Evolutionary conservation across 2,329 filamentous ascomycete genomes (phyloP), one percentile per base, ranked within the genome.

Genomic region (Seiridium unicorne): DNA sequence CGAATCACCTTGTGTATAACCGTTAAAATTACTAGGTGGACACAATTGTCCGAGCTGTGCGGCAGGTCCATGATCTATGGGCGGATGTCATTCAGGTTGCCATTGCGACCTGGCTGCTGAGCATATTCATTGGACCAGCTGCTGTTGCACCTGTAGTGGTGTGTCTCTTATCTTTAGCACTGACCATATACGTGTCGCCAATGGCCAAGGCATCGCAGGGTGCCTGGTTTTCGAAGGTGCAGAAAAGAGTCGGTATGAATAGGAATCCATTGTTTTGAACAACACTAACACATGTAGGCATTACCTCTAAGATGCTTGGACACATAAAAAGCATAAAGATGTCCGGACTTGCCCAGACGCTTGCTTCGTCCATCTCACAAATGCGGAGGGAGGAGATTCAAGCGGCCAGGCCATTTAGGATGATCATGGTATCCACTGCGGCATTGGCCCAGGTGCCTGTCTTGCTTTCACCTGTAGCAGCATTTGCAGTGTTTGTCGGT

Each of bases 321-420:
- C 68, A 73, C 6, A 73, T 76, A 57, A 76, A 75, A 60, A 71
- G 69, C 55, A 74, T 75, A 60, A 75, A 74, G 60, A 74, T 75
- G 66, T 69, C 71, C 0, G 74, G 71, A 1, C 63, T 76, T 0
- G 62, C 70, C 0, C 57, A 66, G 8, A 68, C 63, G 13, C 60
- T 75, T 0, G 31, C 44, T 8, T n/a, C 2, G 26, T 31, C 49
- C 32, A 60, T 60, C 32, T 47, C 44, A 10, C 58, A 55, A 26
- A 38, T 55, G 49, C 70, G 75, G 3, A 54, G 66, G 3, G 65
- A 72, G 32, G 74, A 76, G 55, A 69, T 75, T 9, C 65, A 61
- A 13, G 62, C 70, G 3, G 72, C 72, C 18, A 61, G 65, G 26
- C 72, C 69, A 11, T 76, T 77, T 48, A 68, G 75, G 5, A 51